Percentiles rank a stretch among this genome's conserved stretches.
Conservation (phyloP, 1,284 basidiomycete genomes). For the Ceratobasidium sp. region DNA sequence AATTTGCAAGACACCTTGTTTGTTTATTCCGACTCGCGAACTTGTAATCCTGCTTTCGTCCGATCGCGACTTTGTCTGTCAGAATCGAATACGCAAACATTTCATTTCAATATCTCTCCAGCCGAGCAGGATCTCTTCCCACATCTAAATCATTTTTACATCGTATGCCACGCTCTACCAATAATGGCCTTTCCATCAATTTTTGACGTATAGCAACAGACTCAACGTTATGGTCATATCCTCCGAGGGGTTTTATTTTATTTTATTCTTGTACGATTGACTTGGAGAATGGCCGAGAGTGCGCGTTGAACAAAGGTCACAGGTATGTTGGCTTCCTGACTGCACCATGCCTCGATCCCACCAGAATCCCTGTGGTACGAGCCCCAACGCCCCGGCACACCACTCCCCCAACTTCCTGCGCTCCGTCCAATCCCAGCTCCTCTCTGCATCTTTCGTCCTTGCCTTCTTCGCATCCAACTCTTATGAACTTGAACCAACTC, state of each 20-base stretch:
- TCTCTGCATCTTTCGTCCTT: not conserved
- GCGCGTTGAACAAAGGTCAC: conserved; percentile 92
- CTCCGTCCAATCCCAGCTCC: not conserved
- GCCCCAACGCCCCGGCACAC: too few species aligned
- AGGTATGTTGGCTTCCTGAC: conserved; percentile 53
- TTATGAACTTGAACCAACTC: not conserved
- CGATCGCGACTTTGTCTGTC: conserved; percentile 10
- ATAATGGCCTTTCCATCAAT: conserved; percentile 3
- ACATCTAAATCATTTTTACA: too few species aligned
- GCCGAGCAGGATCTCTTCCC: too few species aligned
- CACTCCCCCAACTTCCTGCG: too few species aligned
- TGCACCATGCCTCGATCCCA: too few species aligned
- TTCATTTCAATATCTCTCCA: too few species aligned
- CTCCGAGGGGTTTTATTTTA: conserved; percentile 90
- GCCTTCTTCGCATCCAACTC: not conserved
- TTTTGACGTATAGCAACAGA: conserved; percentile 66
- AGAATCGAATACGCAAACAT: not conserved
- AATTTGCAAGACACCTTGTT: too few species aligned
- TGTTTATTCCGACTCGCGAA: too few species aligned
- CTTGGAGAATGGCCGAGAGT: conserved; percentile 95
- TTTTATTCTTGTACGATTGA: conserved; percentile 98
- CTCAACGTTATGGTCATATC: conserved; percentile 98
- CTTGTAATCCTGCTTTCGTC: conserved; percentile 2
- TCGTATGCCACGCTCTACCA: too few species aligned
- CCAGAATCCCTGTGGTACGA: too few species aligned